Evolutionary conservation across 306 rosid genomes (phyloP).

Genomic region (Amphicarpaea edgeworthii): DNA sequence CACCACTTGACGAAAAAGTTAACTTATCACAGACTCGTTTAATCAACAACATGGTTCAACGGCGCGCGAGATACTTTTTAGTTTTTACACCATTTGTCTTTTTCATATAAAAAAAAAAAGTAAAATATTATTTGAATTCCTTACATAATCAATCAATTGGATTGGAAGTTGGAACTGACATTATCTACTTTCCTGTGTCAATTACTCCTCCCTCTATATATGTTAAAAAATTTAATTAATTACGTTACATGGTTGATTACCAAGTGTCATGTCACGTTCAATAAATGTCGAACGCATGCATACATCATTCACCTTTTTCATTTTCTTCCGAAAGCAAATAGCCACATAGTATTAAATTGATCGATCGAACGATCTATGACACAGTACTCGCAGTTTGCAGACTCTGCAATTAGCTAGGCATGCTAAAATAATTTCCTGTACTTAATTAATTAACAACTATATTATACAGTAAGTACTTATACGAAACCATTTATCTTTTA

Average conservation of each 20-base stretch:
- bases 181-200: conserved; percentile 26
- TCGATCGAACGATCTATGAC: too few species aligned
- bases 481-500: conserved; percentile 11
- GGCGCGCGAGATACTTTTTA: not conserved
- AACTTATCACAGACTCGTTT: not conserved
- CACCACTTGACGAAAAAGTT: not conserved
- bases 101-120: not conserved
- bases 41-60: not conserved
- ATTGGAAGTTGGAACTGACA: conserved; percentile 17
- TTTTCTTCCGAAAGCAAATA: conserved; percentile 34
- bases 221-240: not conserved
- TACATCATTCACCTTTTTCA: conserved; percentile 38
- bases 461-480: conserved; percentile 8
- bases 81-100: not conserved
- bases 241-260: conserved; percentile 18
- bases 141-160: conserved; percentile 6
- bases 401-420: conserved; percentile 13
- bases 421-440: conserved; percentile 22
- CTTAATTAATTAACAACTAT: conserved; percentile 12
- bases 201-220: not conserved
- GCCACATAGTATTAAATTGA: conserved; percentile 41
- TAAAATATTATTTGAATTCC: not conserved
- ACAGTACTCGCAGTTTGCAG: conserved; percentile 34
- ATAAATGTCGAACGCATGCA: conserved; percentile 49
- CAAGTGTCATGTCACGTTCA: conserved; percentile 50